Evolutionary conservation across 2,329 filamentous ascomycete genomes (phyloP), one percentile per base, ranked within the genome.

Genomic region (Paraphaeosphaeria minitans): DNA sequence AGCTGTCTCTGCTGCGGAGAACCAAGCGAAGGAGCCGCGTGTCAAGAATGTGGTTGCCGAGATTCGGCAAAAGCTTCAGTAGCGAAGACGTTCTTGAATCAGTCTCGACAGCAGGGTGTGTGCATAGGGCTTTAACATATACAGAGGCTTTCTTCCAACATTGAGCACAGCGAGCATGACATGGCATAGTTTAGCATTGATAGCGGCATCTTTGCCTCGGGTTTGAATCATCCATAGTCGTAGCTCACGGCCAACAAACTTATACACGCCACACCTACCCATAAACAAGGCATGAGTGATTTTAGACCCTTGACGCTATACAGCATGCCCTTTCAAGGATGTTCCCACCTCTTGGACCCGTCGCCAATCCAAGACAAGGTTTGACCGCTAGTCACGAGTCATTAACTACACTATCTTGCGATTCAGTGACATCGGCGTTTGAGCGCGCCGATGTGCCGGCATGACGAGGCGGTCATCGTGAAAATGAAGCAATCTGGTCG

Each of bases 41-140:
- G 82, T 88, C 53, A 84, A 83, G 78, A 82, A 83, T 43, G 80
- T 89, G 13, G 79, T 86, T 35, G 78, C 75, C 47, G 88, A 90
- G 77, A 87, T 90, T 63, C 78, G 78, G 61, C 80, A 81, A 59
- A 76, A 81, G 67, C 59, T 84, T 58, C 64, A 71, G 45, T 65
- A 29, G n/a, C n/a, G n/a, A n/a, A n/a, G 24, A 27, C 6, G 8
- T 46, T n/a, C 6, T 24, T 45, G 51, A 29, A 37, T 35, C 4
- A 37, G 24, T 9, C 21, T 4, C 21, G 41, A 43, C 41, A 21
- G 13, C 16, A 24, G 13, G 42, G 27, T 7, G 39, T 42, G 41
- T 45, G 51, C 41, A 55, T 55, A 55, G 42, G 19, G 37, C 53
- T 55, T 43, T 55, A 55, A 39, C 53, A 54, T 55, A 51, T 39